A percentile compares a stretch with the other conserved stretches of the same genome.
phyloP scores from a whole-genome alignment of 2,329 filamentous ascomycete species.

The Xylariaceae sp. region DNA sequence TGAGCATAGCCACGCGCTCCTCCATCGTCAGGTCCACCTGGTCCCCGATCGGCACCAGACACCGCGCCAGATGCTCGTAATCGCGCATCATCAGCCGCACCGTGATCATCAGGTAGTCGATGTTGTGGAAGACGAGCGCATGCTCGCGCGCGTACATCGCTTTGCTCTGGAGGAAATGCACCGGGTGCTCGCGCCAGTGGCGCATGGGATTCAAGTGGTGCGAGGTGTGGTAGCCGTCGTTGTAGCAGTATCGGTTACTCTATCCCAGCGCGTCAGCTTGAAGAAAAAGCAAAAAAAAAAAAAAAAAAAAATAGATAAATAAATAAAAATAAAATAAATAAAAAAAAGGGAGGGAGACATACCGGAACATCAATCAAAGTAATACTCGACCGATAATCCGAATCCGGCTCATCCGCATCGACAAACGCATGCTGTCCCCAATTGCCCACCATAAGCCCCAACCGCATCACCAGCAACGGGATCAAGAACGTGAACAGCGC shows the following conservation, averaged over 20 bases:
- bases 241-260: conserved; percentile 79
- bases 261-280: conserved; percentile 31
- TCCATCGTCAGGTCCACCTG: conserved; percentile 62
- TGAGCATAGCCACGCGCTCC: conserved; percentile 58
- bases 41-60: conserved; percentile 67
- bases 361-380: conserved; percentile 74
- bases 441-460: conserved; percentile 75
- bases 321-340: no score
- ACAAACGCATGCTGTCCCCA: conserved; percentile 83
- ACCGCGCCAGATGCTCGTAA: conserved; percentile 62
- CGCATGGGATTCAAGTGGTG: conserved; percentile 73
- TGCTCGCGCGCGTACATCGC: conserved; percentile 58
- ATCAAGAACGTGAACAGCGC: conserved; percentile 61
- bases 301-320: neutral
- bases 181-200: conserved; percentile 76
- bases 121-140: conserved; percentile 73
- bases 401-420: conserved; percentile 67
- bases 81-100: conserved; percentile 63
- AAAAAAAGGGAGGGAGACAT: conserved; percentile 16
- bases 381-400: conserved; percentile 72
- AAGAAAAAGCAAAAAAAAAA: neutral
- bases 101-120: conserved; percentile 75
- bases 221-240: conserved; percentile 77
- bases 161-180: conserved; percentile 66
- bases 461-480: conserved; percentile 59